Evolutionary conservation across 305 asterid species (phyloP), one percentile per base, ranked within the genome.

Genomic region (Solanum hybrid): DNA sequence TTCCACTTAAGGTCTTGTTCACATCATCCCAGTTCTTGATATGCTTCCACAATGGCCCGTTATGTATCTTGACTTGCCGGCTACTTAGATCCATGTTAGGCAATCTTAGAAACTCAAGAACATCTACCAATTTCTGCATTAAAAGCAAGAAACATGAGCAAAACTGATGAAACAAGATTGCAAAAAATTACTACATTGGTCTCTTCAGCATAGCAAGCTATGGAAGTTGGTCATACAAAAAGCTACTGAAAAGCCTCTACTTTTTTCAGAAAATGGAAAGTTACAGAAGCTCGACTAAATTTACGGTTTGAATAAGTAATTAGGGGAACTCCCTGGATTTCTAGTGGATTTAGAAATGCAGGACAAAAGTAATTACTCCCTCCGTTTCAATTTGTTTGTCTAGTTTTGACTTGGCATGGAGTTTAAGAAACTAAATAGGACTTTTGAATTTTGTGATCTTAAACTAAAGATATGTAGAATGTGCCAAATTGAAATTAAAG

Each of bases 41-140:
- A 90, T 96, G 97, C 14, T 94, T 94, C 12, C 92, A 90, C 80
- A 96, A 89, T 39, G 95, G 89, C 69, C 99, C 99, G 90, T 88
- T 92, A 93, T 97, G 99, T 95, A 97, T 97, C 94, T 97, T 97
- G 5, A 97, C 97, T 92, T 97, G 99, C 22, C 94, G 93, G 88
- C 99, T 96, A 10, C 89, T 94, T 90, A 97, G 91, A 75, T 89
- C 92, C 97, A 93, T 93, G 67, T 14, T 57, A 10, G 99, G 98
- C 86, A 97, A 71, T 89, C 94, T 94, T 46, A 97, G 91, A 91
- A 97, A 97, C 88, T 92, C 87, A 83, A 93, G 96, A 75, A 95
- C 95, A 1, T 95, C 97, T 33, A 39, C 88, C 89, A 96, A 90
- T 92, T 95, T 97, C 98, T 97, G 95, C 88, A 92, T 82, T 37